phyloP scores from a whole-genome alignment of 2,329 filamentous ascomycete species.

The Onygenales sp. region DNA sequence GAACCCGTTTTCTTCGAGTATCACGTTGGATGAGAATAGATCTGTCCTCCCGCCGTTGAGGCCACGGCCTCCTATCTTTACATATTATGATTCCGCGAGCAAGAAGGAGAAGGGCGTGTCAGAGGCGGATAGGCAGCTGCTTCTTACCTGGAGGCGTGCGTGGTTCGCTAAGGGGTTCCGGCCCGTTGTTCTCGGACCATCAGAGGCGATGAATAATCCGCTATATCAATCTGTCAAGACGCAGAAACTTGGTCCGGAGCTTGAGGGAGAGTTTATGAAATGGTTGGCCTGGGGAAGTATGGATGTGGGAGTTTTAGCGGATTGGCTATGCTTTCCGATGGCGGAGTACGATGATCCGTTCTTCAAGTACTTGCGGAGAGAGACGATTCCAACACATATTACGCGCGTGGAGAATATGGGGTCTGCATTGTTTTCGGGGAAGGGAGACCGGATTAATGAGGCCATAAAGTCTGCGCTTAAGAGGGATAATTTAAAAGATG shows the following conservation, averaged over 20 bases:
- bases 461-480: slow-evolving; percentile 54
- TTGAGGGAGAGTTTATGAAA: slow-evolving; percentile 64
- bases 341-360: slow-evolving; percentile 62
- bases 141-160: slow-evolving; percentile 80
- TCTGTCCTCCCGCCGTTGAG: slow-evolving; percentile 70
- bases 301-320: slow-evolving; percentile 70
- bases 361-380: slow-evolving; percentile 62
- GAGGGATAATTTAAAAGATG: slow-evolving; percentile 44
- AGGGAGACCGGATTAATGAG: slow-evolving; percentile 53
- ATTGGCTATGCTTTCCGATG: slow-evolving; percentile 80
- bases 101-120: slow-evolving; percentile 54
- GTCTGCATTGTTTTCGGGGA: slow-evolving; percentile 63
- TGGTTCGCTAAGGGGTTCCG: slow-evolving; percentile 95
- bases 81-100: slow-evolving; percentile 69
- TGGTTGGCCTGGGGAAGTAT: slow-evolving; percentile 93
- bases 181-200: slow-evolving; percentile 68
- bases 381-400: slow-evolving; percentile 63
- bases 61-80: slow-evolving; percentile 69
- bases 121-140: slow-evolving; percentile 66
- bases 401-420: slow-evolving; percentile 60
- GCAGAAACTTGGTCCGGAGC: slow-evolving; percentile 44
- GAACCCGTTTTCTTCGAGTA: slow-evolving; percentile 74
- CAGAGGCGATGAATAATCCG: slow-evolving; percentile 75
- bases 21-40: slow-evolving; percentile 71
- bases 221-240: slow-evolving; percentile 62